Base-by-base conservation (phyloP, 331 rosid species). In the Telfairia occidentalis region DNA sequence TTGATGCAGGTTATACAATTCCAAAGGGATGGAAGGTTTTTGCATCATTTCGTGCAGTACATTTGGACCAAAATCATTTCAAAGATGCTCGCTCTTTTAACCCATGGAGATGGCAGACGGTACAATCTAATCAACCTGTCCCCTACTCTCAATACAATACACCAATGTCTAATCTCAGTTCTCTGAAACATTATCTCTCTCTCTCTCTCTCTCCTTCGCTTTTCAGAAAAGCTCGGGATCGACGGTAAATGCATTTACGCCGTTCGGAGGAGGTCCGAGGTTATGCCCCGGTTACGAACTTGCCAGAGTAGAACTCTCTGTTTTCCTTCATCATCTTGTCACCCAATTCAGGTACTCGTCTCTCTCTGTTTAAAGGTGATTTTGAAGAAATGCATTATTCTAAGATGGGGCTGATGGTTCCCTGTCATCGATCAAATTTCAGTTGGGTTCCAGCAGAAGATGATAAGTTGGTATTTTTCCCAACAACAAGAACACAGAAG, bases 41-140 rank as follows among this genome's bases (percentile, higher is more conserved):
- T 61, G 97, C 96, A 26, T 93, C 98, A 7, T 90, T 93, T 76
- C 96, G 98, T 21, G 97, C 97, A 4, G 96, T 93, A 11, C 98
- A 93, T 84, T 74, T 93, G 58, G 87, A 93, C 72, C 90, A 83
- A 1, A 83, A 89, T 53, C 85, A 90, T 81, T 93, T 86, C 88
- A 87, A 88, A 84, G 98, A 91, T 10, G 97, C 98, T 28, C 94
- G 96, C 18, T 65, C 90, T 55, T 93, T 89, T 76, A 86, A 88
- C 76, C 98, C 98, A 35, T 93, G 98, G 98, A 86, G 98, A 82
- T 93, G 98, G 97, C 93, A 90, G 96, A 90, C 87, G 80, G 18
- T 24, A 61, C 5, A 65, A 37, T 63, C 71, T 35, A 61, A 60
- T 60, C 72, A 55, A 19, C 35, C 6, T 66, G 13, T 2, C 46